Conservation (phyloP, 148 eudicot species). For the Chenopodium formosanum region DNA sequence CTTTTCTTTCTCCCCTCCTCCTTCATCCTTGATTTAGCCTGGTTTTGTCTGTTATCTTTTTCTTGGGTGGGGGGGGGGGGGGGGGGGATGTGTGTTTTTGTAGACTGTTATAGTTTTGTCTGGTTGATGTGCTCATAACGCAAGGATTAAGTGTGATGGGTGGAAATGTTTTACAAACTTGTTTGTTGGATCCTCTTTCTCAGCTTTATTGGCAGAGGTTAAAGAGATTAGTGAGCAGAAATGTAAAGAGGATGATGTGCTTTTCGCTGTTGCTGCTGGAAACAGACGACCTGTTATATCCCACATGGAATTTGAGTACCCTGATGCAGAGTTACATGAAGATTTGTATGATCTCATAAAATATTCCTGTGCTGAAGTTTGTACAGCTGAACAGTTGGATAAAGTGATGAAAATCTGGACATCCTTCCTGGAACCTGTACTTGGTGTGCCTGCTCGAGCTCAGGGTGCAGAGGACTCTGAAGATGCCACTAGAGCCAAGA, state of each 20-base stretch:
- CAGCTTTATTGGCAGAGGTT: slow-evolving; percentile 78
- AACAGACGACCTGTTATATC: slow-evolving; percentile 51
- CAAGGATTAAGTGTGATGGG: not conserved
- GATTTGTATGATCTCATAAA: slow-evolving; percentile 79
- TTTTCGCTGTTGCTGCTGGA: slow-evolving; percentile 60
- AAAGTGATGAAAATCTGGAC: slow-evolving; percentile 90
- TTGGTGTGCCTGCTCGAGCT: slow-evolving; percentile 65
- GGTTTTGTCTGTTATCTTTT: too few species aligned
- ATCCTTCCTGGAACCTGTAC: slow-evolving; percentile 64
- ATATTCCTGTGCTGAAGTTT: slow-evolving; percentile 71
- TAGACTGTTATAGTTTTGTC: too few species aligned
- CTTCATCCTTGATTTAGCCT: too few species aligned
- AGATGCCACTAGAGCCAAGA: slow-evolving; percentile 41
- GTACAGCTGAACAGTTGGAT: slow-evolving; percentile 74
- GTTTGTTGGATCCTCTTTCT: slow-evolving; percentile 5
- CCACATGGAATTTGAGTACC: slow-evolving; percentile 67
- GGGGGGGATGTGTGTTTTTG: too few species aligned
- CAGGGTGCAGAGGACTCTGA: slow-evolving; percentile 47
- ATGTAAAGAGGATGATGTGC: slow-evolving; percentile 49
- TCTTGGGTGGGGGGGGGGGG: too few species aligned
- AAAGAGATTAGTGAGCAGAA: slow-evolving; percentile 72
- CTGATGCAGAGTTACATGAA: slow-evolving; percentile 71
- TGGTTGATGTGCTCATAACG: not conserved
- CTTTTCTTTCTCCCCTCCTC: too few species aligned
- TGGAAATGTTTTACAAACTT: not conserved